Percentiles rank a stretch among this genome's conserved stretches.
phyloP scores from a whole-genome alignment of 306 rosid genomes.

The Ormosia semicastrata region DNA sequence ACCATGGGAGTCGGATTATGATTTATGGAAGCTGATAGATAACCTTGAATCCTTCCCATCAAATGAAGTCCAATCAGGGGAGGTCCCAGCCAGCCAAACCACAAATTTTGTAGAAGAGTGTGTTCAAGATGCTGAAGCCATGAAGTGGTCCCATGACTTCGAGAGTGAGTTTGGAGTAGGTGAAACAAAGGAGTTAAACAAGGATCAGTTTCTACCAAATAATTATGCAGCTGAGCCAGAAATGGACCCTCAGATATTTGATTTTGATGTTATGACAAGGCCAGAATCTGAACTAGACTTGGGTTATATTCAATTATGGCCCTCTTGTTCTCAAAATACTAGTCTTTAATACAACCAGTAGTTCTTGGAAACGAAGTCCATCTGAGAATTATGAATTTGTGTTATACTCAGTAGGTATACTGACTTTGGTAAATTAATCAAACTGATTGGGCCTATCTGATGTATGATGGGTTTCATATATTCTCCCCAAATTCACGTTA shows the following conservation, averaged over 20 bases:
- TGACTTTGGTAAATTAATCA: conserved; percentile 26
- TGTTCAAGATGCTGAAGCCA: conserved; percentile 29
- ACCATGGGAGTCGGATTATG: conserved; percentile 57
- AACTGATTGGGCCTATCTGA: conserved; percentile 25
- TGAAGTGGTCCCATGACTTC: conserved; percentile 51
- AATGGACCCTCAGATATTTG: conserved; percentile 28
- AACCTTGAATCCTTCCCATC: conserved; percentile 28
- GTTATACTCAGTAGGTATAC: conserved; percentile 29
- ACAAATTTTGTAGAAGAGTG: conserved; percentile 24
- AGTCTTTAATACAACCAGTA: not conserved
- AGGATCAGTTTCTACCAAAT: conserved; percentile 19
- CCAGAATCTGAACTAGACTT: conserved; percentile 30
- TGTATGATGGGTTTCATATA: conserved; percentile 26
- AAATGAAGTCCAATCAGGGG: conserved; percentile 28
- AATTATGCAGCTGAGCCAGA: conserved; percentile 22
- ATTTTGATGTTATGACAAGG: conserved; percentile 26
- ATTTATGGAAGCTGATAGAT: conserved; percentile 71
- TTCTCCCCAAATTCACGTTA: not conserved
- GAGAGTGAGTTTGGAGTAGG: conserved; percentile 65
- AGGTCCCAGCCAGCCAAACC: conserved; percentile 17
- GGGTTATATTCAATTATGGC: conserved; percentile 34
- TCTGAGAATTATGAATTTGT: conserved; percentile 18
- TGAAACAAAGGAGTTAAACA: conserved; percentile 28
- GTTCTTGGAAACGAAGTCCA: not conserved
- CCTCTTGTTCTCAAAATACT: conserved; percentile 35